Evolutionary conservation across 2,329 filamentous ascomycete species (phyloP).

Genomic region (Colletotrichum scovillei): DNA sequence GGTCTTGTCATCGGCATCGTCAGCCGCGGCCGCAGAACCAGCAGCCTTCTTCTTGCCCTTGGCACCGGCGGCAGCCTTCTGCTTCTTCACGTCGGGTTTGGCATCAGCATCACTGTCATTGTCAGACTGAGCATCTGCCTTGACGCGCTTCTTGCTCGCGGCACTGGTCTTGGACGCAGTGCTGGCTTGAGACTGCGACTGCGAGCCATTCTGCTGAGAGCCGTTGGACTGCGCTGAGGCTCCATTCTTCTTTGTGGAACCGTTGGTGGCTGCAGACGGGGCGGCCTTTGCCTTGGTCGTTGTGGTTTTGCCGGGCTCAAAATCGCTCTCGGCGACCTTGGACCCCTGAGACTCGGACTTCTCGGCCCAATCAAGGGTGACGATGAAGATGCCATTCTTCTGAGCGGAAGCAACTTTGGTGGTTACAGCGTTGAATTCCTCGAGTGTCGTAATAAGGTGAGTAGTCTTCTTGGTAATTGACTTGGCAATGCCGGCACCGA

Average conservation of each 20-base stretch:
- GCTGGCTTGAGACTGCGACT: constrained; percentile 19
- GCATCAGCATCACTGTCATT: constrained; percentile 39
- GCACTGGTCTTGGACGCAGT: constrained; percentile 20
- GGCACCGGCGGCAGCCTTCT: constrained; percentile 39
- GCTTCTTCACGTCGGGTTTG: constrained; percentile 45
- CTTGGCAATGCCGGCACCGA: constrained; percentile 62
- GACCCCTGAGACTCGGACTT: constrained; percentile 60
- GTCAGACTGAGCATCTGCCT: constrained; percentile 38
- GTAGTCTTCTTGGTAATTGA: constrained; percentile 63
- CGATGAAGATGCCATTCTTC: constrained; percentile 61
- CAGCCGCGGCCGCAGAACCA: constrained; percentile 29
- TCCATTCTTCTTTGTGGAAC: constrained; percentile 6
- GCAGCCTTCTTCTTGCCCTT: constrained; percentile 20
- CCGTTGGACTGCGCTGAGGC: constrained; percentile 4
- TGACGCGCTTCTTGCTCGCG: constrained; percentile 34
- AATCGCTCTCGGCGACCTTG: constrained; percentile 48
- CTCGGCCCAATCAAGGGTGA: constrained; percentile 71
- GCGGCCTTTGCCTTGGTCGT: background rate
- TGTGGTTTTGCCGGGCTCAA: constrained; percentile 37
- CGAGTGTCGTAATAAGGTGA: constrained; percentile 66
- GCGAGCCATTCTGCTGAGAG: constrained; percentile 13
- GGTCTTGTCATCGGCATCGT: constrained; percentile 40
- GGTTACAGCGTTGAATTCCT: constrained; percentile 61
- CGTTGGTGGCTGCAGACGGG: constrained; percentile 7
- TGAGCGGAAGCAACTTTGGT: constrained; percentile 63